phyloP scores from a whole-genome alignment of 768 basidiomycete genomes.

The Lyophyllum semitale region DNA sequence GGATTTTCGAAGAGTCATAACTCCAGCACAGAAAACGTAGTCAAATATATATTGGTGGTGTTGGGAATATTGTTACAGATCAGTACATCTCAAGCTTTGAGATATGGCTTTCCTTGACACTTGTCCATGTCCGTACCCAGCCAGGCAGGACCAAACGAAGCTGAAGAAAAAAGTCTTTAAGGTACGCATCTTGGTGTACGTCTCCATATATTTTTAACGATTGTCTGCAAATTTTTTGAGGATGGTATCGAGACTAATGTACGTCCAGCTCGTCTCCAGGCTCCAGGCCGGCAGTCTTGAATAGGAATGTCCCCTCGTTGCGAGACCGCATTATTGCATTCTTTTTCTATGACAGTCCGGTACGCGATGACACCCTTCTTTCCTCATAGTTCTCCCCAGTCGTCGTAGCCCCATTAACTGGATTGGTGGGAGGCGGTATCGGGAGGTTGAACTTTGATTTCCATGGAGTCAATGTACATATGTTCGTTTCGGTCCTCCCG shows the following conservation, averaged over 20 bases:
- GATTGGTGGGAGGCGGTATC: constrained; percentile 82
- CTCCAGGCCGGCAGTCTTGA: constrained; percentile 92
- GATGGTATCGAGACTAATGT: no score
- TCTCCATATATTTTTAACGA: no score
- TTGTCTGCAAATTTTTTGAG: no score
- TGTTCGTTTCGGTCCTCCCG: constrained; percentile 78
- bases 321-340: constrained; percentile 94
- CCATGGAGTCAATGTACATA: no score
- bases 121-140: constrained; percentile 88
- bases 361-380: constrained; percentile 96
- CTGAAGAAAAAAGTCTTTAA: constrained; percentile 80
- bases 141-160: constrained; percentile 96
- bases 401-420: no score
- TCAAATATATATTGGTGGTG: neutral
- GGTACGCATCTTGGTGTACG: constrained; percentile 88
- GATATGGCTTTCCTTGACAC: constrained; percentile 90
- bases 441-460: constrained; percentile 60
- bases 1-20: no score
- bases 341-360: constrained; percentile 90
- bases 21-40: no score
- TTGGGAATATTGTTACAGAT: neutral
- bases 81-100: constrained; percentile 62
- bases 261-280: no score
- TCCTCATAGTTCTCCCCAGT: constrained; percentile 98
- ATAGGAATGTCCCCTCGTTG: constrained; percentile 90